Base-by-base conservation (phyloP, 2,329 filamentous ascomycete genomes). In the Rutstroemia sp. region DNA sequence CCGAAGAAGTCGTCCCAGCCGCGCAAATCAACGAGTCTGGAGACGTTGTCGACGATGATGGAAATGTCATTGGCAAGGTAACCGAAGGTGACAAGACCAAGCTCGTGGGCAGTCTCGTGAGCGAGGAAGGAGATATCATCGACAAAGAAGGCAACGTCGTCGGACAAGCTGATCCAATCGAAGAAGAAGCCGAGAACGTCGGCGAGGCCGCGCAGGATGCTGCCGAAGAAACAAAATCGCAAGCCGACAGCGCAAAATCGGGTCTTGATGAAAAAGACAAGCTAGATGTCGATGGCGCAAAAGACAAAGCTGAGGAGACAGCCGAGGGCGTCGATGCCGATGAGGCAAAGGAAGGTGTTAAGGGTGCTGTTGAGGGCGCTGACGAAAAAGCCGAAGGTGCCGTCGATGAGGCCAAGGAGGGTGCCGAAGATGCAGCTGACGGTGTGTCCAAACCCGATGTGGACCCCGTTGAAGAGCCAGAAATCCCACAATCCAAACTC, bases 31-130 rank as follows among this genome's bases (percentile, higher is more conserved):
- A 81, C 62, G 74, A 76, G 59, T 70, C 78, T 27, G 78, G 78
- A 48, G 76, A 80, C 62, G 79, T 81, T 58, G 67, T 79, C 21
- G 76, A 80, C 57, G 72, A 78, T 3, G 72, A 78, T 5, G 78
- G 78, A 57, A 76, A 80, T 50, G 74, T 80, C 54, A 70, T 81
- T 51, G 78, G 78, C 50, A 73, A 74, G 54, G 78, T 89, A 0
- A 71, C 87, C 19, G 84, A 88, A 67, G 86, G 86, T 9, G 80
- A 86, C 56, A 67, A 80, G 41, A 79, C 80, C 67, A 76, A 79
- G 52, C 77, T 89, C 41, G 38, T 27, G 8, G 53, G 30, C 34
- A 55, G 53, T 16, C 42, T 55, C 6, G 53, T 55, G 16, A 55
- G 49, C 8, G 75, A 56, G 56, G 74, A 78, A 53, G 79, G 79